Evolutionary conservation across 805 yeast genomes (phyloP).

Genomic region (Yarrowia sp.): DNA sequence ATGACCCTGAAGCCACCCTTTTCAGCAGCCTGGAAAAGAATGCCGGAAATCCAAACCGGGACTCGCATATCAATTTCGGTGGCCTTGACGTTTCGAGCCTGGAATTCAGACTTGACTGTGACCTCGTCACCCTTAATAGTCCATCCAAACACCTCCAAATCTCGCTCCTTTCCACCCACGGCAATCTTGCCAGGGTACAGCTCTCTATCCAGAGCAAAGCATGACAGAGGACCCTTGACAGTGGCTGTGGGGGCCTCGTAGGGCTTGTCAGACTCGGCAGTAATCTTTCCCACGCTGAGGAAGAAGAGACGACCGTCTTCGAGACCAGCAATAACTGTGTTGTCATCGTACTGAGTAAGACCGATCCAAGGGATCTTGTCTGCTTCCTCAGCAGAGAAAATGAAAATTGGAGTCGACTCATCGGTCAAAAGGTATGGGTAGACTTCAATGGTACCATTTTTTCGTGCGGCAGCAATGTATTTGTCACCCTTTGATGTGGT

Average conservation of each 20-base stretch:
- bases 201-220: slow-evolving; percentile 14
- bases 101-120: slow-evolving; percentile 46
- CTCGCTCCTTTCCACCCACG: slow-evolving; percentile 82
- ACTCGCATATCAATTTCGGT: slow-evolving; percentile 74
- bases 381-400: background rate
- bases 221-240: slow-evolving; percentile 28
- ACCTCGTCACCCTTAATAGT: slow-evolving; percentile 31
- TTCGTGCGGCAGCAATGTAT: slow-evolving; percentile 28
- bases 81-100: slow-evolving; percentile 79
- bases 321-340: background rate
- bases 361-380: background rate
- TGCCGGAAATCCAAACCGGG: slow-evolving; percentile 71
- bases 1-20: slow-evolving; percentile 46
- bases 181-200: slow-evolving; percentile 49
- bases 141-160: slow-evolving; percentile 46
- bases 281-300: background rate
- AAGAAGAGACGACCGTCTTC: background rate
- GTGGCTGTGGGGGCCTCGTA: background rate
- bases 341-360: slow-evolving; percentile 5
- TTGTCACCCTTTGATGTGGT: slow-evolving; percentile 9
- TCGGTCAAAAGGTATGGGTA: slow-evolving; percentile 17
- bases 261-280: background rate
- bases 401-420: slow-evolving; percentile 1
- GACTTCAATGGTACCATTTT: slow-evolving; percentile 28
- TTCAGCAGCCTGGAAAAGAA: slow-evolving; percentile 40